phyloP scores from a whole-genome alignment of 192 early-diverging fungal genomes.

The Backusella circina region DNA sequence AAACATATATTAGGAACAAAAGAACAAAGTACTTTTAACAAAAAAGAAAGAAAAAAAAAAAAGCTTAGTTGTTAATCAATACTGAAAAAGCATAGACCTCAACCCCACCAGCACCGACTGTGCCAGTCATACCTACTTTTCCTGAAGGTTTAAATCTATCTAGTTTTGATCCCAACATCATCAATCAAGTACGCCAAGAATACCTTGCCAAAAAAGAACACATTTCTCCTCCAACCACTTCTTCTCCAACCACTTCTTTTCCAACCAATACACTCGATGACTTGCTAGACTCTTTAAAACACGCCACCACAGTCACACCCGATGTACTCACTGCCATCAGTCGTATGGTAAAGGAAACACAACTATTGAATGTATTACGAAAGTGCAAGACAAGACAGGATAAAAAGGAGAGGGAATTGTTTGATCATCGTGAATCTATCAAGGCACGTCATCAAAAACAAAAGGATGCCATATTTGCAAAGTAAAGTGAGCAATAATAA shows the following conservation, averaged over 20 bases:
- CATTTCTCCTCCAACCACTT: background rate
- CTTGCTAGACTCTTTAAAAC: background rate
- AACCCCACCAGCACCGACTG: background rate
- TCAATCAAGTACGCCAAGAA: conserved; percentile 19
- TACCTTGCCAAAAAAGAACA: conserved; percentile 13
- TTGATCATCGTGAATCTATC: conserved; percentile 6
- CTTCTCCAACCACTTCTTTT: background rate
- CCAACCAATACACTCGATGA: background rate
- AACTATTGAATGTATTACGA: conserved; percentile 3
- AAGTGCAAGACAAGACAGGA: conserved; percentile 15
- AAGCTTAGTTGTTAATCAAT: background rate
- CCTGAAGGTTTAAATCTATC: conserved; percentile 16
- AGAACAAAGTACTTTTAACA: background rate
- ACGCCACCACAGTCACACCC: conserved; percentile 18
- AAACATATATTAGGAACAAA: background rate
- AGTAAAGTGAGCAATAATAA: conserved; percentile 7
- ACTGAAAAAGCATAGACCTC: background rate
- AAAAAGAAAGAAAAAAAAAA: background rate
- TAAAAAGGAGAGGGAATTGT: conserved; percentile 19
- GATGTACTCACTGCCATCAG: conserved; percentile 13
- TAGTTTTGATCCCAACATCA: conserved; percentile 10
- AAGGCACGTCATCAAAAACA: conserved; percentile 3
- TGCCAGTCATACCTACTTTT: background rate
- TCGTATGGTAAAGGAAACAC: conserved; percentile 16
- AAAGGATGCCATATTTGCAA: conserved; percentile 14